These are phyloP conservation scores for Wallemia ichthyophaga DNA, from an alignment of 1,284 basidiomycete genomes.

Conservation along the genomic window DNA sequence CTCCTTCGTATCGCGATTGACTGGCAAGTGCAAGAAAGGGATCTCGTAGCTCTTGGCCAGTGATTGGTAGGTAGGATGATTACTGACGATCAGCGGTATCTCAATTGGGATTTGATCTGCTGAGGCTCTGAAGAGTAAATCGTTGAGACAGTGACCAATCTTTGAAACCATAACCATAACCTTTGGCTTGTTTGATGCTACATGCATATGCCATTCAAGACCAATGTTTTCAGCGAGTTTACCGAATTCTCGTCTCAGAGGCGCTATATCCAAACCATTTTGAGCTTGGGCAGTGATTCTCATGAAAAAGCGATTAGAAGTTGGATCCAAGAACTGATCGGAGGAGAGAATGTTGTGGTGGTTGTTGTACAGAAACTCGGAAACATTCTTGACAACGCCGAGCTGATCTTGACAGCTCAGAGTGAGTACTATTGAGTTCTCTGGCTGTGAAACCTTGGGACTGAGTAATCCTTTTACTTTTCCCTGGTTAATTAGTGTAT, in stretches of 20 bases:
- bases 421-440: slow-evolving; percentile 9
- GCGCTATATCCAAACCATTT: slow-evolving; percentile 2
- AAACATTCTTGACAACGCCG: slow-evolving; percentile 11
- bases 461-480: neutral
- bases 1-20: slow-evolving; percentile 12
- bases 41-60: slow-evolving; percentile 12
- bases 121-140: slow-evolving; percentile 10
- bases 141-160: slow-evolving; percentile 14
- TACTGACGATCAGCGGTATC: slow-evolving; percentile 11
- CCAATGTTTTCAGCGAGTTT: slow-evolving; percentile 5
- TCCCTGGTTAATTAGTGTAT: neutral
- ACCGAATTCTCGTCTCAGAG: slow-evolving; percentile 5
- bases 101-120: slow-evolving; percentile 2
- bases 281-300: slow-evolving; percentile 3
- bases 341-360: slow-evolving; percentile 13
- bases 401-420: slow-evolving; percentile 12
- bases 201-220: slow-evolving; percentile 10
- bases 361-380: slow-evolving; percentile 10
- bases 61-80: slow-evolving; percentile 11
- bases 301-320: slow-evolving; percentile 14
- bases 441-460: neutral
- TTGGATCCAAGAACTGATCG: slow-evolving; percentile 12
- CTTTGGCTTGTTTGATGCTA: slow-evolving; percentile 10
- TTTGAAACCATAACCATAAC: slow-evolving; percentile 14
- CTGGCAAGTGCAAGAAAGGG: slow-evolving; percentile 14